Conservation (phyloP, 1,284 basidiomycete species). For the Mycena sp. region DNA sequence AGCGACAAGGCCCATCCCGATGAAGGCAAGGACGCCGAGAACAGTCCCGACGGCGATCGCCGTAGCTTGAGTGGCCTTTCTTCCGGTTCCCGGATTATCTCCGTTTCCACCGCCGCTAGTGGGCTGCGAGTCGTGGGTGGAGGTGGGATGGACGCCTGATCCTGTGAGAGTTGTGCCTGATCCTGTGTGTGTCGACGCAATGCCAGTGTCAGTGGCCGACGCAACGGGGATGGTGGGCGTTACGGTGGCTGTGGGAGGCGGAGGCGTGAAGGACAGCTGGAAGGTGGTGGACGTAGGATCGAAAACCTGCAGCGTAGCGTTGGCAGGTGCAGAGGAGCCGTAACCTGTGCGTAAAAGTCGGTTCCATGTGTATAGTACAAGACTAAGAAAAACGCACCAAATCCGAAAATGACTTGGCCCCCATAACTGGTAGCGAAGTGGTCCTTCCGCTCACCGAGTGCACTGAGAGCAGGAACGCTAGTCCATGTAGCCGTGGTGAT, state of each 20-base stretch:
- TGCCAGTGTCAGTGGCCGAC: constrained; percentile 23
- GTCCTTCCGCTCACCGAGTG: constrained; percentile 71
- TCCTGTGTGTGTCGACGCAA: constrained; percentile 8
- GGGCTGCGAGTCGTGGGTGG: constrained; percentile 31
- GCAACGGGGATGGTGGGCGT: constrained; percentile 50
- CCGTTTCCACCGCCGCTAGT: constrained; percentile 24
- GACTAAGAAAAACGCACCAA: constrained; percentile 64
- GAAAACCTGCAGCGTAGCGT: constrained; percentile 63
- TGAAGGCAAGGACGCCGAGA: constrained; percentile 62
- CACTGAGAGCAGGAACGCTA: constrained; percentile 56
- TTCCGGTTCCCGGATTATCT: not conserved
- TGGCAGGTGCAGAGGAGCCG: constrained; percentile 57
- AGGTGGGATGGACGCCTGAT: constrained; percentile 37
- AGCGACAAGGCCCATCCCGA: constrained; percentile 50
- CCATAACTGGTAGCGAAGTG: constrained; percentile 75
- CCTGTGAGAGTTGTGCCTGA: constrained; percentile 22
- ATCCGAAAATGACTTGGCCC: constrained; percentile 75
- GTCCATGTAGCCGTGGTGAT: constrained; percentile 63
- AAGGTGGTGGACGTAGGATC: constrained; percentile 50
- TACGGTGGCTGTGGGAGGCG: constrained; percentile 41
- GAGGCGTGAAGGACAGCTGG: constrained; percentile 53
- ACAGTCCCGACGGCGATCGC: constrained; percentile 66
- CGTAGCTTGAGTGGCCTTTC: constrained; percentile 42
- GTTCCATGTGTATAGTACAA: not conserved
- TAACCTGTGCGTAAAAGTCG: constrained; percentile 58